A percentile compares a stretch with the other conserved stretches of the same genome.
phyloP scores from a whole-genome alignment of 202 grass and related monocot genomes.

The Eragrostis tef region DNA sequence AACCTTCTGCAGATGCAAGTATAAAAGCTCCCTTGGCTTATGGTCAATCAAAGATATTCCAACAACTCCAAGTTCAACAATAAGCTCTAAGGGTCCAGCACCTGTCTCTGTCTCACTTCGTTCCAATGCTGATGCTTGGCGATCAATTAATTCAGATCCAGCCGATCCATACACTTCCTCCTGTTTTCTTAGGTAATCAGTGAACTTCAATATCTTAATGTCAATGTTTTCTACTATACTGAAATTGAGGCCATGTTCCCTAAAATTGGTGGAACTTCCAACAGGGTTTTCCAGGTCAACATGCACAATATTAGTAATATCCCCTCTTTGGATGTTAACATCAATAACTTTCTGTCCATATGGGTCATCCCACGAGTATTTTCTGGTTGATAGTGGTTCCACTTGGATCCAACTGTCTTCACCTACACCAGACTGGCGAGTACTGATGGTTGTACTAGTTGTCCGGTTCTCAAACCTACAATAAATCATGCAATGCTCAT shows the following conservation, averaged over 20 bases:
- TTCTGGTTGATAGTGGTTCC: constrained; percentile 74
- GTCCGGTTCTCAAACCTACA: constrained; percentile 90
- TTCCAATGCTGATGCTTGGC: constrained; percentile 34
- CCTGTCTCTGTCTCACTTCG: constrained; percentile 53
- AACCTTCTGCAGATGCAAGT: constrained; percentile 87
- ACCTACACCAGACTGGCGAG: constrained; percentile 67
- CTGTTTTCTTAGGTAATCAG: constrained; percentile 58
- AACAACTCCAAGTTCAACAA: constrained; percentile 89
- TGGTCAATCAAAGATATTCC: constrained; percentile 96
- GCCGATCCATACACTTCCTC: constrained; percentile 32
- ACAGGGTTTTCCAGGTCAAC: constrained; percentile 68
- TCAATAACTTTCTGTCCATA: constrained; percentile 79
- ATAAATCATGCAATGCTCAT: constrained; percentile 36
- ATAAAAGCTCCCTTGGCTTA: constrained; percentile 84
- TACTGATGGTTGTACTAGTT: constrained; percentile 48
- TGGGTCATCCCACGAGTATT: constrained; percentile 83
- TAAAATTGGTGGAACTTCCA: constrained; percentile 57
- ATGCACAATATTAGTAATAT: constrained; percentile 55
- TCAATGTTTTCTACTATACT: constrained; percentile 64
- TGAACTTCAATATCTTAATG: constrained; percentile 71
- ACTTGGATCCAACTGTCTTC: constrained; percentile 75
- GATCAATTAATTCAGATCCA: constrained; percentile 51
- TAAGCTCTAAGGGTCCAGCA: constrained; percentile 76
- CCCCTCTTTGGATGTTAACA: constrained; percentile 59
- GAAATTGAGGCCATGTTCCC: constrained; percentile 64